Percentiles rank a stretch among this genome's conserved stretches.
These are phyloP conservation scores for Cyberlindnera mrakii DNA, from an alignment of 805 yeast species.

Conservation along the genomic window DNA sequence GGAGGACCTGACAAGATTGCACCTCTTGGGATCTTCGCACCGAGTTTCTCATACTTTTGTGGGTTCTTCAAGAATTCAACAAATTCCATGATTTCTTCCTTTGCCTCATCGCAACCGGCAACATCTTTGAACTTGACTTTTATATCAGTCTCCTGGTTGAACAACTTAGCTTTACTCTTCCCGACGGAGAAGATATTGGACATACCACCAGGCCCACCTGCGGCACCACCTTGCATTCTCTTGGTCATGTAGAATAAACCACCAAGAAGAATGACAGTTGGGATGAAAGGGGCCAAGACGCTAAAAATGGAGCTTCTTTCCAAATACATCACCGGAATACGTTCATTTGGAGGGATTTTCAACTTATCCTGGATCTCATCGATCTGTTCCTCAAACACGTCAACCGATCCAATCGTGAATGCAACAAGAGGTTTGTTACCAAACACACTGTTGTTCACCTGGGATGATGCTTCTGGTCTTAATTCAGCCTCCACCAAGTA, in stretches of 20 bases:
- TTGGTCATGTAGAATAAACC: constrained; percentile 46
- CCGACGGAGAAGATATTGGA: constrained; percentile 74
- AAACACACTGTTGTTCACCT: constrained; percentile 21
- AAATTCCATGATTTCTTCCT: constrained; percentile 93
- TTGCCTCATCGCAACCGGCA: constrained; percentile 93
- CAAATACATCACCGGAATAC: constrained; percentile 72
- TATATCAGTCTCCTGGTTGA: constrained; percentile 78
- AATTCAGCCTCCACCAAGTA: constrained; percentile 66
- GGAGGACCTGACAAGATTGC: constrained; percentile 94
- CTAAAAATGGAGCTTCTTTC: constrained; percentile 63
- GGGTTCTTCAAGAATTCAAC: constrained; percentile 86
- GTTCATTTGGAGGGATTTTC: constrained; percentile 58
- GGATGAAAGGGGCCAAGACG: constrained; percentile 64
- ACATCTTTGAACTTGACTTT: constrained; percentile 82
- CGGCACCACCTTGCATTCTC: constrained; percentile 35
- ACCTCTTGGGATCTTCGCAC: constrained; percentile 94
- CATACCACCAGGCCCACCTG: constrained; percentile 45
- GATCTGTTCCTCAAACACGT: constrained; percentile 78
- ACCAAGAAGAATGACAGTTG: constrained; percentile 76
- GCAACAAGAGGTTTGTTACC: constrained; percentile 40
- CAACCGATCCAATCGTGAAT: constrained; percentile 86
- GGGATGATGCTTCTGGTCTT: constrained; percentile 31
- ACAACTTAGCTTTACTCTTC: constrained; percentile 71
- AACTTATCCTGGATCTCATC: constrained; percentile 64
- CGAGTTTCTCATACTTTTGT: constrained; percentile 73